Percentiles rank a stretch among this genome's conserved stretches.
Conservation (phyloP, 768 basidiomycete genomes). For the Pisolithus tinctorius region DNA sequence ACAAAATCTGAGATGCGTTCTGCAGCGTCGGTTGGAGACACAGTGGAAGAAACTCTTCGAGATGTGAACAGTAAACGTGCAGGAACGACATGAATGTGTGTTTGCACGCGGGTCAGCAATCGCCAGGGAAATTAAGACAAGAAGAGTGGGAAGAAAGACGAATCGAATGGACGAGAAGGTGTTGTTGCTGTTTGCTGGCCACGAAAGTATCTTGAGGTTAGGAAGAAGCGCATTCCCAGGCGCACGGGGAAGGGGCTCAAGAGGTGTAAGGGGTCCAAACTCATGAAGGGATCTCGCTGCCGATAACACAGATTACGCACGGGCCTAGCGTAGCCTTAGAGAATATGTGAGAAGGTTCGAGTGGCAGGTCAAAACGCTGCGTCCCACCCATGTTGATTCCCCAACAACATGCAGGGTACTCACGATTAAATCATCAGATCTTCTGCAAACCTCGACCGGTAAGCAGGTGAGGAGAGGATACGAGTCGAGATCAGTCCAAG, state of each 20-base stretch:
- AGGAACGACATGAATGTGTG: slow-evolving; percentile 4
- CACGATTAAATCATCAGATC: neutral
- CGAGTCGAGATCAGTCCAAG: slow-evolving; percentile 2
- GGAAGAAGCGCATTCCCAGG: neutral
- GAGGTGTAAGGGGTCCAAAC: neutral
- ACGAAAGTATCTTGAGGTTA: slow-evolving; percentile 1
- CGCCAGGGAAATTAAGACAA: neutral
- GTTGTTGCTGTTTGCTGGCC: neutral
- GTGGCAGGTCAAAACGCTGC: neutral
- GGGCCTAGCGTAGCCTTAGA: slow-evolving; percentile 2
- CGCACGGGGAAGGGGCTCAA: slow-evolving; percentile 1
- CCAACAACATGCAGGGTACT: neutral
- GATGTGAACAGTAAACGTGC: neutral
- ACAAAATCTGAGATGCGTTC: slow-evolving; percentile 1
- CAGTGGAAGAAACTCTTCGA: neutral
- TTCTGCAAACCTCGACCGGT: neutral
- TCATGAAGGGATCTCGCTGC: neutral
- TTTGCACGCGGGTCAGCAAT: slow-evolving; percentile 1
- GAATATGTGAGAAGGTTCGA: neutral
- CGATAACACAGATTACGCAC: slow-evolving; percentile 2
- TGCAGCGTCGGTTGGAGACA: neutral
- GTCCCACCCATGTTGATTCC: neutral
- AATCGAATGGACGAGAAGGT: slow-evolving; percentile 1
- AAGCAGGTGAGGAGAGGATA: slow-evolving; percentile 1
- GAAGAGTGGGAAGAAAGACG: neutral